Evolutionary conservation across 768 basidiomycete species (phyloP).

Genomic region (Mycena leptocephala): DNA sequence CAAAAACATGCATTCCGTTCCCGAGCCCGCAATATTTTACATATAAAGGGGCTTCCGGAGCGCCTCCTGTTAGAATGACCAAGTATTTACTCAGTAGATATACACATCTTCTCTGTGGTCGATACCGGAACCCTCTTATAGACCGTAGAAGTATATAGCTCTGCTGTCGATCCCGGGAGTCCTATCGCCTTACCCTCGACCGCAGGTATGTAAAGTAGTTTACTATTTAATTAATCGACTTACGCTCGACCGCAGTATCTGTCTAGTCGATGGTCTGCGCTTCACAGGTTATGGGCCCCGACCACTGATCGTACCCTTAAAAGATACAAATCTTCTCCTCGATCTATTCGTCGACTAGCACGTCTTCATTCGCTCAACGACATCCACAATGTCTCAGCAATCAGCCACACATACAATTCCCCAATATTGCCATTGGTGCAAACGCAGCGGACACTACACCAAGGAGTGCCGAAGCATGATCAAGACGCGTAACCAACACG

Average conservation of each 20-base stretch:
- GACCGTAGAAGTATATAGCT: neutral
- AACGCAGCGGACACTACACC: neutral
- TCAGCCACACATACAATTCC: neutral
- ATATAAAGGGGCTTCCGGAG: too few species aligned
- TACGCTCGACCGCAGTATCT: slow-evolving; percentile 27
- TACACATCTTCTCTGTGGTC: too few species aligned
- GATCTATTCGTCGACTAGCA: neutral
- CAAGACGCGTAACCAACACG: neutral
- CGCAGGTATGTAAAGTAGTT: slow-evolving; percentile 7
- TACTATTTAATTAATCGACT: slow-evolving; percentile 3
- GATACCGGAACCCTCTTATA: too few species aligned
- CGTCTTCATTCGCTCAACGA: too few species aligned
- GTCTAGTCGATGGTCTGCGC: neutral
- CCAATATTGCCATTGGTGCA: slow-evolving; percentile 24
- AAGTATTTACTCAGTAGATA: too few species aligned
- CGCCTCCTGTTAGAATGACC: too few species aligned
- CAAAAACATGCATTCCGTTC: too few species aligned
- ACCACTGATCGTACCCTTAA: neutral
- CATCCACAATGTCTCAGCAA: slow-evolving; percentile 14
- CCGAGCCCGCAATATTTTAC: too few species aligned
- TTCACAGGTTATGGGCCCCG: slow-evolving; percentile 30
- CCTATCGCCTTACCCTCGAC: slow-evolving; percentile 25
- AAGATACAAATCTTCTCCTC: neutral
- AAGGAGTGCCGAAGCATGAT: slow-evolving; percentile 21
- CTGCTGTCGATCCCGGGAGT: neutral